These are phyloP conservation scores for Eucommia ulmoides DNA, from an alignment of 257 asterid genomes.

Conservation along the genomic window DNA sequence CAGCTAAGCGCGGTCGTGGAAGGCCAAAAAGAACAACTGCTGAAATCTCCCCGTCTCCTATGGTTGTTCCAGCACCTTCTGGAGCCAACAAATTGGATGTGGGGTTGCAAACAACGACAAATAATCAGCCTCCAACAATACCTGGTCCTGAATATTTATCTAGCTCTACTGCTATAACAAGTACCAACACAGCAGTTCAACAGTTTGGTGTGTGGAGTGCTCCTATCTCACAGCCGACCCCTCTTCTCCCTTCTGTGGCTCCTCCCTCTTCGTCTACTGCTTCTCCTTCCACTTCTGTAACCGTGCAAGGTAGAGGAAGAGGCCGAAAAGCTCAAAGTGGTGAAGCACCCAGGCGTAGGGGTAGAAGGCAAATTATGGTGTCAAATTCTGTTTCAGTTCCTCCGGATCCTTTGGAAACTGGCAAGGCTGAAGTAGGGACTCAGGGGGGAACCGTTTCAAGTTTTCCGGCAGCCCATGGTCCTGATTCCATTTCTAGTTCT, in stretches of 20 bases:
- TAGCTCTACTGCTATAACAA: constrained; percentile 17
- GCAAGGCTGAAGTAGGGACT: constrained; percentile 16
- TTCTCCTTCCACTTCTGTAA: constrained; percentile 17
- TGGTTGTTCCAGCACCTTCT: constrained; percentile 8
- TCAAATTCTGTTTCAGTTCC: constrained; percentile 25
- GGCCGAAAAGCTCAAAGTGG: constrained; percentile 52
- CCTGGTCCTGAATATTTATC: constrained; percentile 28
- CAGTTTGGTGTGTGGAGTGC: constrained; percentile 22
- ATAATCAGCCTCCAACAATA: constrained; percentile 11
- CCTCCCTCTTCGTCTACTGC: constrained; percentile 31
- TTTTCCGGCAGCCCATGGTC: background rate
- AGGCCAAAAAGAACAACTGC: constrained; percentile 69
- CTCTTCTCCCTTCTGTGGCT: constrained; percentile 39
- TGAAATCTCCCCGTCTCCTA: constrained; percentile 19
- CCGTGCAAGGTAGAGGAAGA: constrained; percentile 68
- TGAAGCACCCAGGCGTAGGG: too few species aligned
- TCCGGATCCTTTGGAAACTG: constrained; percentile 13
- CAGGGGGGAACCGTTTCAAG: constrained; percentile 14
- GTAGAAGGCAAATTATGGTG: constrained; percentile 39
- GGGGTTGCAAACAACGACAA: constrained; percentile 8
- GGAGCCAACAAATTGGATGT: constrained; percentile 10
- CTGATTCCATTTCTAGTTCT: constrained; percentile 3
- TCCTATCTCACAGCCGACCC: constrained; percentile 26
- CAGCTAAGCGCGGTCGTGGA: constrained; percentile 91
- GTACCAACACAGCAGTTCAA: constrained; percentile 26